A percentile compares a stretch with the other conserved stretches of the same genome.
Conservation (phyloP, 495 filamentous ascomycete genomes). For the Barbatosphaeria neglecta region DNA sequence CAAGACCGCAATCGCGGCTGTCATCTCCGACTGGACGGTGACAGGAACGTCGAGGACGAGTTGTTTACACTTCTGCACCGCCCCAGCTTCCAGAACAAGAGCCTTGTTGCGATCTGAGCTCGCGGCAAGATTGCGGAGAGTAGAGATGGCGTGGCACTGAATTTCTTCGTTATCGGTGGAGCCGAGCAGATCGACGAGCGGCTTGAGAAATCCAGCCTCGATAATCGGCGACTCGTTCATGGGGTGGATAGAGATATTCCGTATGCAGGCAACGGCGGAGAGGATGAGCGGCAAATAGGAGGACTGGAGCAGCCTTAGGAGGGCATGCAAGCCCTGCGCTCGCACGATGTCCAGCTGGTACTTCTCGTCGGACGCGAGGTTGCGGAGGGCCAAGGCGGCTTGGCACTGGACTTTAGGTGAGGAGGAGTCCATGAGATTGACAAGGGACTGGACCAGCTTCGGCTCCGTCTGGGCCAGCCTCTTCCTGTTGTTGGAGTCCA, state of each 20-base stretch:
- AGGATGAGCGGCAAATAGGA: conserved; percentile 92
- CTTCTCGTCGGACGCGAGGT: conserved; percentile 94
- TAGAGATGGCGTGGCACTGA: conserved; percentile 97
- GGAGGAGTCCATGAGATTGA: conserved; percentile 92
- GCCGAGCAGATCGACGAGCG: conserved; percentile 83
- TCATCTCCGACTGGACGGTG: conserved; percentile 97
- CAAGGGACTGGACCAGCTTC: conserved; percentile 80
- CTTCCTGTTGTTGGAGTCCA: conserved; percentile 82
- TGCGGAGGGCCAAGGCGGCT: conserved; percentile 85
- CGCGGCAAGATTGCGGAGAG: conserved; percentile 86
- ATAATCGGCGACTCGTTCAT: conserved; percentile 98
- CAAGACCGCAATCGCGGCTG: conserved; percentile 93
- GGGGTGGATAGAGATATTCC: conserved; percentile 98
- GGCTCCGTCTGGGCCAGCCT: conserved; percentile 80
- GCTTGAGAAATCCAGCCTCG: conserved; percentile 89
- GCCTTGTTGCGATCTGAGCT: conserved; percentile 97
- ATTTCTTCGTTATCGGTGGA: conserved; percentile 98
- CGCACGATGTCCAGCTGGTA: conserved; percentile 97
- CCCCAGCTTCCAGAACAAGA: conserved; percentile 87
- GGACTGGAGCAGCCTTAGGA: conserved; percentile 83
- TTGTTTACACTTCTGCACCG: conserved; percentile 97
- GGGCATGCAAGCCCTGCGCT: conserved; percentile 67
- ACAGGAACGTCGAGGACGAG: conserved; percentile 87
- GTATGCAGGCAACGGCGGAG: conserved; percentile 94
- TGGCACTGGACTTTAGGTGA: conserved; percentile 98